Conservation (phyloP, 306 rosid species). For the Hippophae rhamnoides region DNA sequence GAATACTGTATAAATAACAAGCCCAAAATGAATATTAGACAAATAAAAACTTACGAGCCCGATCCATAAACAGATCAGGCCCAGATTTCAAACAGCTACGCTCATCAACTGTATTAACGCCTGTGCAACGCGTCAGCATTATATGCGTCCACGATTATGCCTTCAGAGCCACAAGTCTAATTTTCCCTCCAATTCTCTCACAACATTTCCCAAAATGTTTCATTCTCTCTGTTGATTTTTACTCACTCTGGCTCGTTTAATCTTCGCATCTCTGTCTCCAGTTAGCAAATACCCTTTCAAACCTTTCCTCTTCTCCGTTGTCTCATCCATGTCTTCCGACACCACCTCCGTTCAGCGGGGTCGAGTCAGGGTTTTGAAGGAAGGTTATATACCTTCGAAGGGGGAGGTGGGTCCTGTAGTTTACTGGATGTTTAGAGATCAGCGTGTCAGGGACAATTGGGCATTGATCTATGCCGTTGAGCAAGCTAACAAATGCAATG, state of each 20-base stretch:
- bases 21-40: no score
- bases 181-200: no score
- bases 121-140: no score
- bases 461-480: constrained; percentile 81
- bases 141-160: no score
- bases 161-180: no score
- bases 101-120: no score
- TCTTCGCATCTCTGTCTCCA: constrained; percentile 11
- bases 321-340: constrained; percentile 29
- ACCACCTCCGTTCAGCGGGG: constrained; percentile 31
- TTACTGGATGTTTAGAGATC: constrained; percentile 97
- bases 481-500: constrained; percentile 55
- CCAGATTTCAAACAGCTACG: no score
- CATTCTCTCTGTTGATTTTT: no score
- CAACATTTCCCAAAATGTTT: no score
- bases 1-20: no score
- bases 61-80: no score
- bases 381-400: constrained; percentile 17
- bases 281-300: constrained; percentile 7
- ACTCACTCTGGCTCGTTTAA: constrained; percentile 6
- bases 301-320: constrained; percentile 1
- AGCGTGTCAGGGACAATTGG: constrained; percentile 78
- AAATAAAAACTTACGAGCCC: no score
- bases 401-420: constrained; percentile 59
- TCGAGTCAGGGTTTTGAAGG: constrained; percentile 51